Evolutionary conservation across 2,329 filamentous ascomycete species (phyloP).

Genomic region (Tricladium varicosporioides): DNA sequence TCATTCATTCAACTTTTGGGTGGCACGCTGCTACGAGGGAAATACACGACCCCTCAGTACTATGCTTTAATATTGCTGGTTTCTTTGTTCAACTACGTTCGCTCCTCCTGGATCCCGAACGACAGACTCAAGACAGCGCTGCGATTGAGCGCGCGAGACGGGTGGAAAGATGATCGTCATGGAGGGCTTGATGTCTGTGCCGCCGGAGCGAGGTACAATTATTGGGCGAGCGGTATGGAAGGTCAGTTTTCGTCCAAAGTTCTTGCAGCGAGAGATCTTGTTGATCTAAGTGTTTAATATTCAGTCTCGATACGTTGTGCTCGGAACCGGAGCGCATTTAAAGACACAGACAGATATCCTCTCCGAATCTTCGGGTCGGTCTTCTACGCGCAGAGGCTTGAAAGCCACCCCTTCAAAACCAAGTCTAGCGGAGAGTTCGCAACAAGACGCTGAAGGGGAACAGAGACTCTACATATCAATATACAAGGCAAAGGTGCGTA

Average conservation of each 20-base stretch:
- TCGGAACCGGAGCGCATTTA: conserved; percentile 46
- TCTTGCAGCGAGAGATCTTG: not conserved
- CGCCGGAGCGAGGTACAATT: conserved; percentile 51
- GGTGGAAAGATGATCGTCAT: conserved; percentile 42
- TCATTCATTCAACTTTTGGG: not conserved
- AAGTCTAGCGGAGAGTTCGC: conserved; percentile 28
- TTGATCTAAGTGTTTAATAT: conserved; percentile 6
- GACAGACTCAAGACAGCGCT: not conserved
- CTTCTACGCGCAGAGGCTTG: conserved; percentile 22
- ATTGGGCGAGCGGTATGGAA: conserved; percentile 53
- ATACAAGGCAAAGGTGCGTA: conserved; percentile 36
- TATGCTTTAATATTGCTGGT: conserved; percentile 6
- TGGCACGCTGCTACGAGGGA: not conserved
- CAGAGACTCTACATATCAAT: conserved; percentile 32
- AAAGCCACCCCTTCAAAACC: conserved; percentile 27
- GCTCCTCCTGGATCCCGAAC: not conserved
- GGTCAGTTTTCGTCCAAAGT: conserved; percentile 36
- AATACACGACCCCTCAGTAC: conserved; percentile 1
- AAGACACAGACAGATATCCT: conserved; percentile 47
- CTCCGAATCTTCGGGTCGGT: conserved; percentile 11
- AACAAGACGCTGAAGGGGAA: conserved; percentile 14
- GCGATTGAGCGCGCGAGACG: not conserved
- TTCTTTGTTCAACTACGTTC: not conserved
- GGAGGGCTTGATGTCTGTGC: conserved; percentile 50
- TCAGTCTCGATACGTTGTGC: conserved; percentile 58